A percentile compares a stretch with the other conserved stretches of the same genome.
phyloP scores from a whole-genome alignment of 2,329 filamentous ascomycete species.

The Bisporella sp. region DNA sequence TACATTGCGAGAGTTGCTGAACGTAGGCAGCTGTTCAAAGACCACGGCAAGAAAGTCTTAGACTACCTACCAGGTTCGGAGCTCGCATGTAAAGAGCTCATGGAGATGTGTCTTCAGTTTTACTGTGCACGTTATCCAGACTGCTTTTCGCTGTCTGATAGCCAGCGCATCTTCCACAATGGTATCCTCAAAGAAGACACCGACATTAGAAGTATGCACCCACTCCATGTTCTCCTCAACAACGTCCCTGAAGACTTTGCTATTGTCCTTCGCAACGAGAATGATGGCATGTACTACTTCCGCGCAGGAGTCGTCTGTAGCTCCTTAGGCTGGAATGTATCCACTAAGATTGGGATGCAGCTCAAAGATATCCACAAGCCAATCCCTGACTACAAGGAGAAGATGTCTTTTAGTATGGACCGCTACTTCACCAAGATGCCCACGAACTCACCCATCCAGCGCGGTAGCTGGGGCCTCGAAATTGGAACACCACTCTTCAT shows the following conservation, averaged over 20 bases:
- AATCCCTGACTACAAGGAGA: slow-evolving; percentile 79
- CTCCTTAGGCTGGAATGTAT: slow-evolving; percentile 72
- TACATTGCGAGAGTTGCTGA: slow-evolving; percentile 63
- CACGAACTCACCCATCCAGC: slow-evolving; percentile 68
- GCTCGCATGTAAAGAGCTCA: slow-evolving; percentile 74
- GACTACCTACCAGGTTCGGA: slow-evolving; percentile 67
- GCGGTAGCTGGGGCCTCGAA: slow-evolving; percentile 79
- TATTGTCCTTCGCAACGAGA: slow-evolving; percentile 64
- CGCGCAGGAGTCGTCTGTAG: slow-evolving; percentile 74
- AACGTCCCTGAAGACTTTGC: slow-evolving; percentile 83
- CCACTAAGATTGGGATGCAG: slow-evolving; percentile 63
- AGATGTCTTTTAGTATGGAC: slow-evolving; percentile 85
- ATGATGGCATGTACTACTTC: slow-evolving; percentile 66
- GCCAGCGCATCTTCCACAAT: slow-evolving; percentile 58
- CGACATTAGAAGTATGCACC: slow-evolving; percentile 53
- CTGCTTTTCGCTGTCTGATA: slow-evolving; percentile 55
- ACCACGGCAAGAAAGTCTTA: slow-evolving; percentile 59
- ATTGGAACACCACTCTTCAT: slow-evolving; percentile 69
- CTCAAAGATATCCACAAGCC: slow-evolving; percentile 65
- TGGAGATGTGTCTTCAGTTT: slow-evolving; percentile 82
- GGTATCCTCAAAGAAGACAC: slow-evolving; percentile 56
- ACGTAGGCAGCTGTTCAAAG: slow-evolving; percentile 55
- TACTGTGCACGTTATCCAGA: slow-evolving; percentile 71
- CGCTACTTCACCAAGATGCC: slow-evolving; percentile 75
- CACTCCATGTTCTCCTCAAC: slow-evolving; percentile 64